phyloP scores from a whole-genome alignment of 208 protist species.

The Balamuthia mandrillaris region DNA sequence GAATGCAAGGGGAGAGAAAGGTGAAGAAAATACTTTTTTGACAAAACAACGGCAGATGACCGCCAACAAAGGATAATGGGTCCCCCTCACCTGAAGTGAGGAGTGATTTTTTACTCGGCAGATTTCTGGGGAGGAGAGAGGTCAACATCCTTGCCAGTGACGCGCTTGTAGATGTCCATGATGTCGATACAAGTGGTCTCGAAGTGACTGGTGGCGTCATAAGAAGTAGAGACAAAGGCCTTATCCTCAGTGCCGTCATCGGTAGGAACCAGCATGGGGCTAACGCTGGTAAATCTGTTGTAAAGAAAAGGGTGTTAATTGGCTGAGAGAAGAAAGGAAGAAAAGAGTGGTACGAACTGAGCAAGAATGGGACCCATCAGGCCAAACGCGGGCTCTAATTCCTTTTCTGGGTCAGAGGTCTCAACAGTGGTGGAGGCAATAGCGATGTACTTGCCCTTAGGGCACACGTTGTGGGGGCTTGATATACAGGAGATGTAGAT shows the following conservation, averaged over 20 bases:
- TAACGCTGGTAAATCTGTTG: slow-evolving; percentile 84
- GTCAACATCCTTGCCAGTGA: slow-evolving; percentile 39
- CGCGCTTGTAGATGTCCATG: slow-evolving; percentile 84
- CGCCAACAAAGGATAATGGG: no score
- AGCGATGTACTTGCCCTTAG: slow-evolving; percentile 94
- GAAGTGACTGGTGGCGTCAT: slow-evolving; percentile 92
- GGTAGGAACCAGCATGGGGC: slow-evolving; percentile 84
- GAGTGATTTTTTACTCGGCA: not conserved
- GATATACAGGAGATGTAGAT: slow-evolving; percentile 96
- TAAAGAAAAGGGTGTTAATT: not conserved
- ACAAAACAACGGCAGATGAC: no score
- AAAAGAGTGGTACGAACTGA: slow-evolving; percentile 15
- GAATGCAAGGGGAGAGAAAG: no score
- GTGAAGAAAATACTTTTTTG: no score
- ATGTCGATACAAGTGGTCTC: slow-evolving; percentile 95
- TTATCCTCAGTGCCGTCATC: slow-evolving; percentile 83
- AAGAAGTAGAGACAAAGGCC: slow-evolving; percentile 82
- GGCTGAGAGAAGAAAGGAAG: not conserved
- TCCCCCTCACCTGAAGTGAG: no score
- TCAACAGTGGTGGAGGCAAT: slow-evolving; percentile 96
- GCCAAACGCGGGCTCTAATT: slow-evolving; percentile 86
- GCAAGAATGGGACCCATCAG: slow-evolving; percentile 86
- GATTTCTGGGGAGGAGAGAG: slow-evolving; percentile 6
- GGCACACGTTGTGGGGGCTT: slow-evolving; percentile 88
- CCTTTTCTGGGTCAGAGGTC: slow-evolving; percentile 87